phyloP scores from a whole-genome alignment of 2,329 filamentous ascomycete species.

The Sclerotinia sclerotiorum region DNA sequence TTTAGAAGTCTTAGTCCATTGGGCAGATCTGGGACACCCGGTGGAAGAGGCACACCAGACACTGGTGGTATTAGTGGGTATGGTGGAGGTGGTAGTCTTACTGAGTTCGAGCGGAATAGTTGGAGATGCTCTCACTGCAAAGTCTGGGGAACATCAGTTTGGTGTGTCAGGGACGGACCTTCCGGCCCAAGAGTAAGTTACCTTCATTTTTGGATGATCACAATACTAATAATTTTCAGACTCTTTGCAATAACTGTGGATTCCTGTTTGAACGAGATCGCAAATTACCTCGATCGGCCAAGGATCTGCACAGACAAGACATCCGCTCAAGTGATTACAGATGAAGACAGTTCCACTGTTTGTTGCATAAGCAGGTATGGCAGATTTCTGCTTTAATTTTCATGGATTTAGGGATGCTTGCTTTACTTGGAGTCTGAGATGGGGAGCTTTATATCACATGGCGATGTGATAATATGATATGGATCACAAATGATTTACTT shows the following conservation, averaged over 20 bases:
- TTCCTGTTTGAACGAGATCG: constrained; percentile 85
- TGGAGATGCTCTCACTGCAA: constrained; percentile 90
- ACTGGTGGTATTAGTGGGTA: constrained; percentile 69
- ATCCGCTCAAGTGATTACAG: constrained; percentile 38
- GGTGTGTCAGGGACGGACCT: constrained; percentile 92
- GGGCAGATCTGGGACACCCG: constrained; percentile 65
- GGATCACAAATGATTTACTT: constrained; percentile 21
- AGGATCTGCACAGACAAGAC: constrained; percentile 59
- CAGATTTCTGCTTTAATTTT: constrained; percentile 28
- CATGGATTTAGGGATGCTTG: constrained; percentile 16
- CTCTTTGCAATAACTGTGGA: constrained; percentile 91
- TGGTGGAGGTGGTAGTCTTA: constrained; percentile 59
- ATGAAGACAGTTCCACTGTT: constrained; percentile 27
- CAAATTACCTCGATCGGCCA: constrained; percentile 75
- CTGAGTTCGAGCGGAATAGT: constrained; percentile 72
- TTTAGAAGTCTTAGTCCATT: constrained; percentile 86
- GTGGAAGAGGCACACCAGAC: constrained; percentile 78
- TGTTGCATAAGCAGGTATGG: constrained; percentile 15
- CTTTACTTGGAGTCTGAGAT: constrained; percentile 20
- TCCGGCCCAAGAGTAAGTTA: constrained; percentile 73
- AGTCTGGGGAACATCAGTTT: constrained; percentile 86
- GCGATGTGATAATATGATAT: constrained; percentile 23
- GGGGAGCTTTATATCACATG: constrained; percentile 24
- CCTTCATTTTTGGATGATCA: constrained; percentile 4
- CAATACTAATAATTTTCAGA: constrained; percentile 45